Evolutionary conservation across 805 yeast genomes (phyloP), one percentile per base, ranked within the genome.

Genomic region (Metschnikowia corniflorae): DNA sequence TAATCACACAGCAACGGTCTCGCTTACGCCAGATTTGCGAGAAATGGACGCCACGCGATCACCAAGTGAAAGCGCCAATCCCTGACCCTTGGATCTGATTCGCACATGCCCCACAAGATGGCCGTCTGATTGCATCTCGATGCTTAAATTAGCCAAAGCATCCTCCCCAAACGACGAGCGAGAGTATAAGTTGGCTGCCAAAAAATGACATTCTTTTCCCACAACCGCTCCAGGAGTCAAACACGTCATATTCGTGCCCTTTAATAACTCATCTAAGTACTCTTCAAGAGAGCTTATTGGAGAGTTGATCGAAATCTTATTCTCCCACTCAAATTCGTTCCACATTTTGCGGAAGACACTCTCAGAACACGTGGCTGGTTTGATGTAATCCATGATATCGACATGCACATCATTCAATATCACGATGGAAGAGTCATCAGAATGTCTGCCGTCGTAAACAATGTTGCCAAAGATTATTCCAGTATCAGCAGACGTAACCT

Each of bases 291-390:
- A 65, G 21, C 74, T 60, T 46, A 81, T 69, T 36, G 71, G 73
- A 2, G 94, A 78, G 49, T 82, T 80, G 58, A 93, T 85, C 42
- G 89, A 85, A 51, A 93, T 89, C 70, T 93, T 93, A 70, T 93
- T 93, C 65, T 93, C 98, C 98, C 98, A 93, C 67, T 93, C 99
- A 58, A 94, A 93, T 60, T 89, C 97, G 60, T 88, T 87, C 99
- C 99, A 93, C 97, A 89, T 91, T 54, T 80, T 77, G 57, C 98
- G 84, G 84, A 93, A 93, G 50, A 78, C 83, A 29, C 80, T 78
- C 64, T 91, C 97, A 12, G 88, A 69, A 60, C 95, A 86, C 16
- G 77, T 74, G n/a, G 95, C 93, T 15, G 98, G 97, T 60, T 86
- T 87, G 61, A 93, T 88, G 67, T 93, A 93, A 63, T 93, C 97